Conservation (phyloP, 2,329 filamentous ascomycete genomes). For the Colletotrichum acutatum region DNA sequence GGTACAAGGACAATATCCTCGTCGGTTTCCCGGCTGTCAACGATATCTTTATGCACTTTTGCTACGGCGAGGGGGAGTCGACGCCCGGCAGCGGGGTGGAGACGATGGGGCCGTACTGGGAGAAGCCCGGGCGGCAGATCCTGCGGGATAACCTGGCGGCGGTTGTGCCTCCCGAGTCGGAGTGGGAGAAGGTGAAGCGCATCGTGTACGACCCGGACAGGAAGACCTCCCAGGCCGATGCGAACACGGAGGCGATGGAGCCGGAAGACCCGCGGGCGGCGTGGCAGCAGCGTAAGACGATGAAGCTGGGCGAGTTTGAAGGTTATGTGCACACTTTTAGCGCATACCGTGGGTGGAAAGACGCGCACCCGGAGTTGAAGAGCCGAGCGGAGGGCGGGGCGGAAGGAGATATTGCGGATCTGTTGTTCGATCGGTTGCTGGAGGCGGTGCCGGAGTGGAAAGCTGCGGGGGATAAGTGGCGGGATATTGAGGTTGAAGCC, state of each 20-base stretch:
- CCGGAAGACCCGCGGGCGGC: constrained; percentile 41
- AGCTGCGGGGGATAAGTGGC: constrained; percentile 59
- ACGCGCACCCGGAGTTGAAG: constrained; percentile 61
- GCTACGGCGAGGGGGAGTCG: constrained; percentile 61
- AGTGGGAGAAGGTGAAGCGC: constrained; percentile 64
- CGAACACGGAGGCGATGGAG: constrained; percentile 3
- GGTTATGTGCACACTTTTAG: constrained; percentile 72
- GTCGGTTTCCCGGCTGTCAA: constrained; percentile 63
- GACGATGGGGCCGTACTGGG: constrained; percentile 69
- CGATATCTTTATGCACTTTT: constrained; percentile 63
- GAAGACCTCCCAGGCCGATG: constrained; percentile 46
- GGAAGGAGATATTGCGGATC: constrained; percentile 69
- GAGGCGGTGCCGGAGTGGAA: constrained; percentile 64
- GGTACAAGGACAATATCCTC: constrained; percentile 73
- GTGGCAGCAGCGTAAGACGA: constrained; percentile 65
- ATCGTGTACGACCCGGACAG: constrained; percentile 68
- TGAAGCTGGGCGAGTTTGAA: constrained; percentile 68
- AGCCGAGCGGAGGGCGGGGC: constrained; percentile 63
- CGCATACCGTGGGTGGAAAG: constrained; percentile 67
- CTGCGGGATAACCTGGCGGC: constrained; percentile 62
- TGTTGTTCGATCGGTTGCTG: constrained; percentile 69
- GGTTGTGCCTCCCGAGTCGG: constrained; percentile 60
- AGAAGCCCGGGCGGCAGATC: constrained; percentile 67
- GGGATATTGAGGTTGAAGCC: constrained; percentile 63
- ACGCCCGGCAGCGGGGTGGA: constrained; percentile 55